Evolutionary conservation across 225 moss, liverwort and hornwort species (phyloP), one percentile per base, ranked within the genome.

Genomic region (Antitrichia curtipendula): DNA sequence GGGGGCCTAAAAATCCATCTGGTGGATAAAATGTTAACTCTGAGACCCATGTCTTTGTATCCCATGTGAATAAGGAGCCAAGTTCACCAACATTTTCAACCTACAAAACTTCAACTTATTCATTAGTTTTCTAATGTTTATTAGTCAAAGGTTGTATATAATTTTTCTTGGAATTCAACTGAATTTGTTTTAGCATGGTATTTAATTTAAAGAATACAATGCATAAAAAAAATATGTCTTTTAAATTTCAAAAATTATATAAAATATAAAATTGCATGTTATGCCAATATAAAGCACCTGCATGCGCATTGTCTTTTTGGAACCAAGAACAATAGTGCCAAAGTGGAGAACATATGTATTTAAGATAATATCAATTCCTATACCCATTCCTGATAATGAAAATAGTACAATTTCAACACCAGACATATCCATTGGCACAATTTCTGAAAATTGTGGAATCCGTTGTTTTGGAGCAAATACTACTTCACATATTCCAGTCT

Each of bases 21-120:
- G 86, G 89, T 43, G 98, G 98, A 88, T 95, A 95, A 88, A 98
- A 94, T 47, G 92, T 93, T 66, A 96, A 87, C 21, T 98, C 97
- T 4, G 94, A 93, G 56, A 92, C 45, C 90, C 94, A 83, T 52
- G 94, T 94, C 8, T 91, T 40, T 10, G 79, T 94, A 82, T 96
- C 96, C 96, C 96, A 98, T 36, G 96, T 94, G 21, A 95, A 98
- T 69, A 95, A 94, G 45, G 96, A 96, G 7, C 97, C 97, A 57
- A 98, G 87, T n/a, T 98, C 98, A 40, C 98, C 98, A 82, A 96
- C 89, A 72, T 98, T 98, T 85, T 98, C 96, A 80, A 97, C 82
- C 91, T 96, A 49, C 59, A 92, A 70, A 1, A 77, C 2, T 68
- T 20, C 32, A n/a, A 7, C 0, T 27, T 16, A 23, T 17, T 29